Conservation (phyloP, 805 yeast species). For the Myxozyma sirexii region DNA sequence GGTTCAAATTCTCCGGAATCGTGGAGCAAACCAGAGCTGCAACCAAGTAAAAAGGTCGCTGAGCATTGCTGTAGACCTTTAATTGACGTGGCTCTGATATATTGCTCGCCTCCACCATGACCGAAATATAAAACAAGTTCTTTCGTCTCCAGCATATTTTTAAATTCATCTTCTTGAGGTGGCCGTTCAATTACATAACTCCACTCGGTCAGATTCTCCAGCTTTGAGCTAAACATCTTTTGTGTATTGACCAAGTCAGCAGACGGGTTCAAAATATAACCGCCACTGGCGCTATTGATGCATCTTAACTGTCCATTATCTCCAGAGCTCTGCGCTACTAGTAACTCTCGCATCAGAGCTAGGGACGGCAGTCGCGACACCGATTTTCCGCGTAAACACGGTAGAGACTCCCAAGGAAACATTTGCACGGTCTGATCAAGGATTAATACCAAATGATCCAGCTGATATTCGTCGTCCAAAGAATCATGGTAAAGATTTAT, state of each 20-base stretch:
- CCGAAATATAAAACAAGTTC: conserved; percentile 78
- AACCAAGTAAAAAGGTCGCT: conserved; percentile 69
- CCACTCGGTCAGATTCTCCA: conserved; percentile 48
- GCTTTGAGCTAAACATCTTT: conserved; percentile 49
- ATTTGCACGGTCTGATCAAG: conserved; percentile 65
- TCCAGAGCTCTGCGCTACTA: not conserved
- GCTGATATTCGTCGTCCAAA: conserved; percentile 5
- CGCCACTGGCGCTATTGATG: conserved; percentile 43
- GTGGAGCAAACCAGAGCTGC: conserved; percentile 77
- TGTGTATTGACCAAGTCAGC: conserved; percentile 76
- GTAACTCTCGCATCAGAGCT: conserved; percentile 48
- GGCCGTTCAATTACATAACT: conserved; percentile 54
- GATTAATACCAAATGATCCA: conserved; percentile 66
- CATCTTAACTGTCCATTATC: not conserved
- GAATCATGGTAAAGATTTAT: conserved; percentile 25
- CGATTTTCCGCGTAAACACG: conserved; percentile 55
- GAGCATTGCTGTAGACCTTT: conserved; percentile 47
- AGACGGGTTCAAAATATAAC: conserved; percentile 78
- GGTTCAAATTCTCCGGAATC: conserved; percentile 65
- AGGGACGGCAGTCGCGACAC: conserved; percentile 78
- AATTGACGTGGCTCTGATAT: conserved; percentile 59
- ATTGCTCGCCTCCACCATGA: conserved; percentile 96
- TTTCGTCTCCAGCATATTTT: conserved; percentile 47
- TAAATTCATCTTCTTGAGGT: conserved; percentile 62
- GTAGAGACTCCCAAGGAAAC: conserved; percentile 90